phyloP scores from a whole-genome alignment of 768 basidiomycete genomes.

The Amanita jacksonii region DNA sequence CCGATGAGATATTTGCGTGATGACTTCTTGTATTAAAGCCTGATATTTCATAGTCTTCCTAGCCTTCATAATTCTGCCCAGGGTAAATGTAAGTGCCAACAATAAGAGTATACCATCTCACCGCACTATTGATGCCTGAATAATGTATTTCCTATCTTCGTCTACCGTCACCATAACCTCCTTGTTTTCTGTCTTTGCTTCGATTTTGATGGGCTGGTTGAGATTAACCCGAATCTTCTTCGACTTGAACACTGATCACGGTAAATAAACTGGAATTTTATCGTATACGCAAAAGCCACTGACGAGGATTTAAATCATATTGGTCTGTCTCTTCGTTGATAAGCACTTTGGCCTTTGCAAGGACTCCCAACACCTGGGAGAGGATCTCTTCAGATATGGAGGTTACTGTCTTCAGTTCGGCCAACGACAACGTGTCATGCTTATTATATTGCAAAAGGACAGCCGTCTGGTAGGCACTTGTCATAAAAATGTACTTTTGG shows the following conservation, averaged over 20 bases:
- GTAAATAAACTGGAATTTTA: constrained; percentile 27
- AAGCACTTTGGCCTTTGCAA: constrained; percentile 84
- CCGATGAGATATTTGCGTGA: constrained; percentile 76
- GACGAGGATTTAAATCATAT: constrained; percentile 86
- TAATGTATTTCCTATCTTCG: constrained; percentile 93
- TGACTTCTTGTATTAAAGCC: constrained; percentile 80
- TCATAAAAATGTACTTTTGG: constrained; percentile 95
- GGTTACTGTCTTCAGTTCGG: constrained; percentile 74
- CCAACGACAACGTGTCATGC: constrained; percentile 74
- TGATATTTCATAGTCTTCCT: constrained; percentile 95
- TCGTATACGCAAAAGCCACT: constrained; percentile 11
- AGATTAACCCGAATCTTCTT: constrained; percentile 92
- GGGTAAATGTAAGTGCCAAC: constrained; percentile 5
- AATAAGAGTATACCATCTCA: constrained; percentile 14
- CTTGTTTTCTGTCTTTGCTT: constrained; percentile 80
- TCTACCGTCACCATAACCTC: constrained; percentile 93
- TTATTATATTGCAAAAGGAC: constrained; percentile 93
- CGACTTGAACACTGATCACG: constrained; percentile 67
- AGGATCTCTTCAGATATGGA: constrained; percentile 72
- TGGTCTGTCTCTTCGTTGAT: constrained; percentile 81
- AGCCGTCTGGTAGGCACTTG: constrained; percentile 90
- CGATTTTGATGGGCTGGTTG: constrained; percentile 89
- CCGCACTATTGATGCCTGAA: constrained; percentile 92
- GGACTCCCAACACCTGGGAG: constrained; percentile 57
- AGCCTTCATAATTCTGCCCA: constrained; percentile 85